These are phyloP conservation scores for Piper longum DNA, from an alignment of 164 flowering plant species.

Conservation along the genomic window DNA sequence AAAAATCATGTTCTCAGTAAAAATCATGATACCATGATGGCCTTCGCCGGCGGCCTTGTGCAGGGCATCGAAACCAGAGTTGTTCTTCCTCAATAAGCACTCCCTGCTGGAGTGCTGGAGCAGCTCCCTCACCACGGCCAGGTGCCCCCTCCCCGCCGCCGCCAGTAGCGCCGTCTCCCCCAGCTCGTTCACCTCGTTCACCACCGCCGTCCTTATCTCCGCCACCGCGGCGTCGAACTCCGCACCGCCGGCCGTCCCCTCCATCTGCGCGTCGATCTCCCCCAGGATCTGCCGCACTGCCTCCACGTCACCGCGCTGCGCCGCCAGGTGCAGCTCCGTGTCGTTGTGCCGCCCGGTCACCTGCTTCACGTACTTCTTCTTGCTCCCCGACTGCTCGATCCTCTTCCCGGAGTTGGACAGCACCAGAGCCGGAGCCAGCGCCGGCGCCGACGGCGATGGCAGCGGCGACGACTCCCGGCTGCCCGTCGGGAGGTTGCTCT, in stretches of 20 bases:
- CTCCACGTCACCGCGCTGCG: conserved; percentile 49
- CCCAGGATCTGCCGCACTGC: conserved; percentile 48
- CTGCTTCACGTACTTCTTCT: conserved; percentile 75
- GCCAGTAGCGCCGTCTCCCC: conserved; percentile 35
- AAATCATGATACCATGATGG: conserved; percentile 30
- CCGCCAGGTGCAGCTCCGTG: conserved; percentile 76
- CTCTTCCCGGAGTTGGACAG: conserved; percentile 62
- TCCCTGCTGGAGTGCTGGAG: conserved; percentile 29
- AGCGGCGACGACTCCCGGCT: not conserved
- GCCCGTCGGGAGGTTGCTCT: not conserved
- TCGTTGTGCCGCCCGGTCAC: conserved; percentile 79
- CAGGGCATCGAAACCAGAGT: conserved; percentile 47
- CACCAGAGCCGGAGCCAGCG: conserved; percentile 12
- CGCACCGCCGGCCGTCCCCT: conserved; percentile 27
- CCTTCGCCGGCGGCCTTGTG: conserved; percentile 67
- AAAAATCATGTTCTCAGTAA: not conserved
- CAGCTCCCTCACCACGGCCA: conserved; percentile 32
- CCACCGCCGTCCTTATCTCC: conserved; percentile 37
- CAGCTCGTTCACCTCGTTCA: conserved; percentile 43
- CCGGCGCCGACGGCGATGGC: conserved; percentile 2
- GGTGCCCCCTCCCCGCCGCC: conserved; percentile 34
- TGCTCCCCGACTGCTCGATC: conserved; percentile 41
- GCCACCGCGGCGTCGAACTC: conserved; percentile 72
- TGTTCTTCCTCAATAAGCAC: conserved; percentile 35
- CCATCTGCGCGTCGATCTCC: conserved; percentile 61